Percentiles rank a stretch among this genome's conserved stretches.
These are phyloP conservation scores for Digitaria exilis DNA, from an alignment of 202 grass and related monocot species.

Conservation along the genomic window DNA sequence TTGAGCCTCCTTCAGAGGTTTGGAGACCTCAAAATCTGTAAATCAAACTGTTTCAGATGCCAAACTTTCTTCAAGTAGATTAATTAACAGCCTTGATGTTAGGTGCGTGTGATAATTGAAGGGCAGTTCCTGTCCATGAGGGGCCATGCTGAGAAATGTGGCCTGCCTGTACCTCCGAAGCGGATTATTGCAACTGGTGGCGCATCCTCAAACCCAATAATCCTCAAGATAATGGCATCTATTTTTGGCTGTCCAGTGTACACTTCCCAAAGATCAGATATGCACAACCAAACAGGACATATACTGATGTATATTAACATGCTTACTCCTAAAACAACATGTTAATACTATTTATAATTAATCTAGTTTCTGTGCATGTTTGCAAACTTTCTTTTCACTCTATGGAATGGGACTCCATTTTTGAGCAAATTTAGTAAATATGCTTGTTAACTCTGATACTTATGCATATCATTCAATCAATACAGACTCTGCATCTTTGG, in stretches of 20 bases:
- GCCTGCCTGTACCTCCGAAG: constrained; percentile 67
- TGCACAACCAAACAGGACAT: neutral
- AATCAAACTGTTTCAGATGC: neutral
- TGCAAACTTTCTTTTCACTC: neutral
- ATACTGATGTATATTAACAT: neutral
- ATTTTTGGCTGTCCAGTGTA: constrained; percentile 81
- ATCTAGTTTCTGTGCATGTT: neutral
- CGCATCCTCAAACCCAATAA: constrained; percentile 62
- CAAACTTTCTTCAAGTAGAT: neutral
- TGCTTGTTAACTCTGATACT: neutral
- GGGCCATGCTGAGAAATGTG: constrained; percentile 75
- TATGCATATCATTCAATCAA: neutral
- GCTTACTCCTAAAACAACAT: neutral
- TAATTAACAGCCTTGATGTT: neutral
- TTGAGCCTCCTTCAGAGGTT: constrained; percentile 74
- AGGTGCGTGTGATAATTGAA: constrained; percentile 69
- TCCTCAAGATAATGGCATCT: constrained; percentile 72
- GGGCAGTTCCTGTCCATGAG: constrained; percentile 79
- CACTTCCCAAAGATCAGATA: constrained; percentile 70
- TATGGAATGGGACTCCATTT: neutral
- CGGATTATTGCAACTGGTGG: constrained; percentile 82
- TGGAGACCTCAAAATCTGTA: neutral
- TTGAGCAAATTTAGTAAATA: neutral
- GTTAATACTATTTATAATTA: neutral
- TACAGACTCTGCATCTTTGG: constrained; percentile 81